Percentiles rank a stretch among this genome's conserved stretches.
Evolutionary conservation across 2,329 filamentous ascomycete genomes (phyloP).

Genomic region (Sporothrix dimorphospora): DNA sequence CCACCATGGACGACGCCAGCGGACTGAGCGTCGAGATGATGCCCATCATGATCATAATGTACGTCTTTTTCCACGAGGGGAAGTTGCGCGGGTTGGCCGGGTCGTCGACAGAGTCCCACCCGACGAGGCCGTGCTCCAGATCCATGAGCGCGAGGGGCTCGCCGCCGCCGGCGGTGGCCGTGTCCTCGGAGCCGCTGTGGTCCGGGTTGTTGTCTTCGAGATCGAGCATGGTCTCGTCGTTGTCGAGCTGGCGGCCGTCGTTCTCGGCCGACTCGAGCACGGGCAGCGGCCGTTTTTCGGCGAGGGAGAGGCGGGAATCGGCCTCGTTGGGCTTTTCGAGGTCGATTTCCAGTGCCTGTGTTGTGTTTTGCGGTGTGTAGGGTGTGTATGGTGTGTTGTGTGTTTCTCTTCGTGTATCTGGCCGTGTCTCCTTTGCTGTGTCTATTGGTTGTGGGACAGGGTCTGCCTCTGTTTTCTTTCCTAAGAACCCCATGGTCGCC

Average conservation of each 20-base stretch:
- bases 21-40: constrained; percentile 41
- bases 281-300: constrained; percentile 1
- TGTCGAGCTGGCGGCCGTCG: constrained; percentile 25
- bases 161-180: background rate
- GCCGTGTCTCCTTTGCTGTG: background rate
- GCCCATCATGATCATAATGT: constrained; percentile 24
- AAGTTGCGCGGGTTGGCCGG: constrained; percentile 63
- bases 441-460: background rate
- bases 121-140: constrained; percentile 56
- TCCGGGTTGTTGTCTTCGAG: background rate
- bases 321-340: background rate
- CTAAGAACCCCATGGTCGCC: constrained; percentile 1
- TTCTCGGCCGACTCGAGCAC: constrained; percentile 16
- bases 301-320: background rate
- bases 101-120: constrained; percentile 62
- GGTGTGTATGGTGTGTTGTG: background rate
- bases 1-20: constrained; percentile 65
- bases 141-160: constrained; percentile 49
- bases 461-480: background rate
- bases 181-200: constrained; percentile 1
- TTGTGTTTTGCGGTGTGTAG: background rate
- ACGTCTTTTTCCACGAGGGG: constrained; percentile 48
- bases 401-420: background rate
- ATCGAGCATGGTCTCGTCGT: background rate
- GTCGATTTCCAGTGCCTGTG: background rate